Base-by-base conservation (phyloP, 2,329 filamentous ascomycete species). In the Apiospora marii region DNA sequence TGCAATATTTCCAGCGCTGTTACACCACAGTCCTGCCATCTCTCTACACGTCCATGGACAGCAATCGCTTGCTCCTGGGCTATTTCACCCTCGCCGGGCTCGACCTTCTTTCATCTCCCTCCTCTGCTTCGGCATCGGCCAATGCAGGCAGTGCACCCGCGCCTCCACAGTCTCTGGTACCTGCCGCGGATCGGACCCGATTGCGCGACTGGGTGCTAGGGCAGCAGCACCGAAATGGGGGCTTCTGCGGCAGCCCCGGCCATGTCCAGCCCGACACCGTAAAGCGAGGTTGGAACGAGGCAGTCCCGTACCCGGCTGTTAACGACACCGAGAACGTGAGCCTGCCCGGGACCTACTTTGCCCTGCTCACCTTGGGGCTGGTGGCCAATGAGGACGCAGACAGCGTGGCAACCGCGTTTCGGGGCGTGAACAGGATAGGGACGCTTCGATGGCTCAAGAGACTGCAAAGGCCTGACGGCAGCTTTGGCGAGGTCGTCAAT, bases 1-100 rank as follows among this genome's bases (percentile, higher is more conserved):
- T 96, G 80, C 94, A 93, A 80, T 99, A 98, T 88, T 99, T 95
- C 92, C 90, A 95, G 76, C 92, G 95, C 80, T 98, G 96, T 81
- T 89, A 96, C 75, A 93, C 92, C 81, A 92, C 92, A 34, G 89
- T 92, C 74, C 91, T 99, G 8, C 96, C 96, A 0, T 88, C 91
- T 67, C 88, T 90, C 74, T 99, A 98, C 85, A 97, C 94, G 22
- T 88, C 91, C 81, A 96, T 93, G 81, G 96, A 99, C 84, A 94
- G 94, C 77, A 96, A 92, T 78, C 95, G 96, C 78, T 93, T 98
- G 86, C 93, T 93, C 6, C 90, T 98, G 71, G 95, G 91, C 76
- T 97, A 92, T 85, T 98, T 99, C 86, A 95, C 93, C 76, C 85
- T 98, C 78, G 92, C 94, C 10, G 94, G 94, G 1, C 87, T 98